Base-by-base conservation (phyloP, 139 green algal species). In the Chara braunii region DNA sequence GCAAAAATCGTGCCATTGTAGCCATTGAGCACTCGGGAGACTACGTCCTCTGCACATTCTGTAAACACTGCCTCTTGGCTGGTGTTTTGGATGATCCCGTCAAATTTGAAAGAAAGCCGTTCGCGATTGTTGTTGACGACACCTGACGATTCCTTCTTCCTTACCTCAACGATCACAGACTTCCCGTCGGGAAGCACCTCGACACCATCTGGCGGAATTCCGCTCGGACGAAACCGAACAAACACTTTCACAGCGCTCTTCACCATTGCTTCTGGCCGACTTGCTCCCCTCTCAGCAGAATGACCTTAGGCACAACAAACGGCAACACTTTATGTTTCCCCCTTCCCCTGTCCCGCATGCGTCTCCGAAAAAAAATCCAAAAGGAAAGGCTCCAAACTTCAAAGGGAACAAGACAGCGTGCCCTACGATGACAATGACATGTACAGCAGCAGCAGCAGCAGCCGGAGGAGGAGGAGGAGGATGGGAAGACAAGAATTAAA, bases 1-100 rank as follows among this genome's bases (percentile, higher is more conserved):
- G 77, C 82, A 33, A 93, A 88, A 1, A 93, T 64, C 18, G 84
- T 89, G 14, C 84, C 83, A 57, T 90, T 91, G 70, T 84, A 88
- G 1, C 85, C 85, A 24, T 72, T 50, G 32, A 93, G 59, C 8
- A 88, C 73, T 26, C 52, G 64, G 44, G 87, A 82, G 31, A 88
- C 80, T 43, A 88, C 82, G 33, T 86, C 84, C 6, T 73, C 51
- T 0, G 77, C 79, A 3, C 68, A 69, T 0, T 60, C 40, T n/a
- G 48, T 81, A 72, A 81, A 91, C 0, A 85, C 43, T 9, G 30
- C 63, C 2, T 91, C 85, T 61, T 93, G 86, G 37, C 56, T 82
- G 31, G 78, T 76, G 42, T 85, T 84, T 31, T 87, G 74, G 18
- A 57, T 8, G 34, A 24, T 68, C 18, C 78, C 74, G 58, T 92